A percentile compares a stretch with the other conserved stretches of the same genome.
Evolutionary conservation across 768 basidiomycete genomes (phyloP).

Genomic region (Serendipita sp.): DNA sequence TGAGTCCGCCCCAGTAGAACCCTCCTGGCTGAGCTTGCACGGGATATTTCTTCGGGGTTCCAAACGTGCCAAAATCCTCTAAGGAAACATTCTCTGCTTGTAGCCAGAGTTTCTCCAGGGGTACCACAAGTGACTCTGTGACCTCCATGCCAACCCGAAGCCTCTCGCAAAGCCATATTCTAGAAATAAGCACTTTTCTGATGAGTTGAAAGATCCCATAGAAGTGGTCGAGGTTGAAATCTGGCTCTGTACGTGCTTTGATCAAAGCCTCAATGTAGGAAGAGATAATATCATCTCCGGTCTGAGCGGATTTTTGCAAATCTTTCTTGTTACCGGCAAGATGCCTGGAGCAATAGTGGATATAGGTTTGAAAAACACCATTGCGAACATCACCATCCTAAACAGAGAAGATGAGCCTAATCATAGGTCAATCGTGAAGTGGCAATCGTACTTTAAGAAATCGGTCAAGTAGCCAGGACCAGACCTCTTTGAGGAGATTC

Average conservation of each 20-base stretch:
- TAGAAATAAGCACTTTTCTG: not conserved
- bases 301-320: not conserved
- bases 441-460: not conserved
- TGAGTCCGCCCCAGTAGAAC: not conserved
- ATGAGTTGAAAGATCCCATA: not conserved
- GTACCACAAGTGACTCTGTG: not conserved
- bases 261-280: not conserved
- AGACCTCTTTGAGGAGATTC: not conserved
- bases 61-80: not conserved
- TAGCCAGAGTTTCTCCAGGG: not conserved
- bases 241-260: not conserved
- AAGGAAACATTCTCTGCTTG: not conserved
- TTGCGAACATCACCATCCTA: slow-evolving; percentile 1
- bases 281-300: not conserved
- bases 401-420: not conserved
- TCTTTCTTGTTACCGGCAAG: not conserved
- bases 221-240: not conserved
- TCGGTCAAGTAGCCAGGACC: not conserved
- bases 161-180: not conserved
- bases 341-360: not conserved
- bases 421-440: not conserved
- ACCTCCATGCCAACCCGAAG: too few relatives aligned
- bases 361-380: not conserved
- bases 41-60: not conserved
- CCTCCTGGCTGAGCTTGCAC: not conserved